phyloP scores from a whole-genome alignment of 2,329 filamentous ascomycete genomes.

The Clathrospora elynae region DNA sequence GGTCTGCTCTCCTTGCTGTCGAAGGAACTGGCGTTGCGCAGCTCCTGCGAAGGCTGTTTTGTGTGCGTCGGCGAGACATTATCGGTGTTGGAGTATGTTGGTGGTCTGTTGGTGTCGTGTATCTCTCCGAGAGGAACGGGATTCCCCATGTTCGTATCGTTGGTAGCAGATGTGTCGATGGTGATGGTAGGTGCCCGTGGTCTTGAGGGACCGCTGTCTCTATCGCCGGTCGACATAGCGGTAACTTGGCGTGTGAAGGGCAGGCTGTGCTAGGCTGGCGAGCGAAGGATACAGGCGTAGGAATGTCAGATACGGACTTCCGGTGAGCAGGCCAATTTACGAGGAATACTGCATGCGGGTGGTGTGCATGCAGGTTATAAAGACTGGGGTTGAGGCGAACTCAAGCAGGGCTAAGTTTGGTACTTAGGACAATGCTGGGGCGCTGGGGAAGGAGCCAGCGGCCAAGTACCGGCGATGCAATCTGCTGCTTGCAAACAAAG shows the following conservation, averaged over 20 bases:
- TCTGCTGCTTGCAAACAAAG: no score
- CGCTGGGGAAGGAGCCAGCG: constrained; percentile 10
- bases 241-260: constrained; percentile 28
- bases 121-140: constrained; percentile 43
- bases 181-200: constrained; percentile 58
- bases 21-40: constrained; percentile 64
- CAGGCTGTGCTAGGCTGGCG: constrained; percentile 33
- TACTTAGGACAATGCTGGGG: not conserved
- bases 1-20: constrained; percentile 68
- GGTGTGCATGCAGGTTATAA: constrained; percentile 15
- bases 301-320: constrained; percentile 38
- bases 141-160: constrained; percentile 42
- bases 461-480: not conserved
- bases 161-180: constrained; percentile 56
- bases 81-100: constrained; percentile 29
- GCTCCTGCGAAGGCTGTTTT: constrained; percentile 51
- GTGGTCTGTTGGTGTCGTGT: constrained; percentile 36
- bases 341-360: constrained; percentile 31
- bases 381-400: constrained; percentile 10
- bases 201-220: constrained; percentile 40
- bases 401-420: constrained; percentile 4
- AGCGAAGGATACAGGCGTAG: constrained; percentile 35
- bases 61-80: constrained; percentile 34
- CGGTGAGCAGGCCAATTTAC: constrained; percentile 29
- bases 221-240: constrained; percentile 38